Base-by-base conservation (phyloP, 768 basidiomycete species). In the Dioszegia hungarica region DNA sequence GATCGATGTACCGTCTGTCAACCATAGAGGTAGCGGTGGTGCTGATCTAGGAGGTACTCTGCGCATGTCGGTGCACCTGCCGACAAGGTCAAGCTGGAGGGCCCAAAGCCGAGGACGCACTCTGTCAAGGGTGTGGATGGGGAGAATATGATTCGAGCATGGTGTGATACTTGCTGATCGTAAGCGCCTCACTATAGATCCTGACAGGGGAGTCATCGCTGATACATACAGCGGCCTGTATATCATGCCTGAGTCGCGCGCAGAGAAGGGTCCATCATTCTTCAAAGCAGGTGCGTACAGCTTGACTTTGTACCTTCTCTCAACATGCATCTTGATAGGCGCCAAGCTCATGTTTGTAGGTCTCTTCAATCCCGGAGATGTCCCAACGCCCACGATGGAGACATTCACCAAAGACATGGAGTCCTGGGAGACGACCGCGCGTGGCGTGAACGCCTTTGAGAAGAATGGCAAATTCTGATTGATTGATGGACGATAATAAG, bases 401-500 rank as follows among this genome's bases (percentile, higher is more conserved):
- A 56, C 49, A 22, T 63, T 63, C 44, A 56, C 57, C 11, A 63
- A 54, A 33, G 57, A 63, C 31, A 63, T 59, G 61, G 61, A 63
- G 43, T 29, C 25, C 12, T 63, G 61, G 61, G 61, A 63, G 54
- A 55, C 20, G 33, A 24, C 25, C 15, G 36, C 54, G 4, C 22
- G 49, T 4, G 44, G 57, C 1, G 53, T 57, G 8, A 47, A 46
- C 36, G 54, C 56, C n/a, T 61, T 51, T 41, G 60, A 61, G 37
- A 19, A 52, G 48, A 61, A 61, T 40, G 27, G 56, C 25, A 27
- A 44, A n/a, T 43, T 41, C n/a, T n/a, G n/a, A n/a, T n/a, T n/a
- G n/a, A n/a, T n/a, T n/a, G n/a, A n/a, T n/a, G n/a, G n/a, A n/a
- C n/a, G n/a, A n/a, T n/a, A n/a, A n/a, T n/a, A n/a, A n/a, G n/a